Evolutionary conservation across 2,329 filamentous ascomycete genomes (phyloP), one percentile per base, ranked within the genome.

Genomic region (Phialemonium atrogriseum): DNA sequence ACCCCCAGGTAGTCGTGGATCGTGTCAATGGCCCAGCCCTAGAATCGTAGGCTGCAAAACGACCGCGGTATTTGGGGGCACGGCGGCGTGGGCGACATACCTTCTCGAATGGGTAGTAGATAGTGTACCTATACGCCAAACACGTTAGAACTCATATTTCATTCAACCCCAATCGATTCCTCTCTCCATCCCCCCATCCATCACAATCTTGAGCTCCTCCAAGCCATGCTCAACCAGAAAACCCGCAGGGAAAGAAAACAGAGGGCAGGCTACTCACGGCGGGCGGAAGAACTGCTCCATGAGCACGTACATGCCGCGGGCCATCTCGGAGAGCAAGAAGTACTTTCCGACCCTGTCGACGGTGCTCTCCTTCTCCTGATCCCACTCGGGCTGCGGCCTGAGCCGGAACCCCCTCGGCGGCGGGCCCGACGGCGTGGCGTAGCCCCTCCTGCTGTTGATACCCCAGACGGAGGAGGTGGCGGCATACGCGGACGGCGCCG

Each of bases 21-120:
- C n/a, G n/a, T n/a, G n/a, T n/a, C n/a, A n/a, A n/a, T n/a, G n/a
- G n/a, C n/a, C n/a, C n/a, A n/a, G n/a, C n/a, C n/a, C n/a, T n/a
- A n/a, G n/a, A n/a, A n/a, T n/a, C n/a, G n/a, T n/a, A n/a, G n/a
- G n/a, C n/a, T n/a, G n/a, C n/a, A n/a, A n/a, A n/a, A n/a, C n/a
- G n/a, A n/a, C n/a, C n/a, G n/a, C n/a, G n/a, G n/a, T n/a, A n/a
- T n/a, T n/a, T n/a, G n/a, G n/a, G n/a, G n/a, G n/a, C n/a, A n/a
- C n/a, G n/a, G n/a, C n/a, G n/a, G n/a, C n/a, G n/a, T n/a, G n/a
- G n/a, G n/a, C n/a, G 31, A 51, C 52, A 30, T 61, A 77, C 73
- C 72, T 98, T 98, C 60, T 98, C 91, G 62, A 95, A 98, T 25
- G 91, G 91, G 56, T 98, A 98, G 70, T 78, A 94, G 55, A 98